Evolutionary conservation across 2,329 filamentous ascomycete species (phyloP), one percentile per base, ranked within the genome.

Genomic region (Cercospora janseana): DNA sequence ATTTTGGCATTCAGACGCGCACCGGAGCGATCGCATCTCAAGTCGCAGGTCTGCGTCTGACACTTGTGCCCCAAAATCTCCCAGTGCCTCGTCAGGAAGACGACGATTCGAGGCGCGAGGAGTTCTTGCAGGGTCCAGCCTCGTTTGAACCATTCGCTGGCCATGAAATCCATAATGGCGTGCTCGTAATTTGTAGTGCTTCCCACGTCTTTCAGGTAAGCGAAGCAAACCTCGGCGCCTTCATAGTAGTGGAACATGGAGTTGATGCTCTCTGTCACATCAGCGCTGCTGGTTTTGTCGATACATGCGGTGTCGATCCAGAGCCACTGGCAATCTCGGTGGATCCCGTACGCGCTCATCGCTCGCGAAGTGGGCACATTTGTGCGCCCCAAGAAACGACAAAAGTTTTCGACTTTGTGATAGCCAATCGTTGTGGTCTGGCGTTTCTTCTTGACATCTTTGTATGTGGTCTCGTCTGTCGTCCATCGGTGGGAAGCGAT

Each of bases 291-390:
- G 10, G 23, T 38, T 20, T 57, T 56, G 24, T 61, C 40, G 18
- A 62, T 61, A 40, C 58, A 58, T 26, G 54, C 57, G 2, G 59
- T 60, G 34, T 62, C 60, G 16, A 62, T 29, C 59, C 60, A 62
- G 16, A 52, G 37, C 37, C 37, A 41, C 7, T 41, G 37, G 37
- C 37, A 41, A 24, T 13, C 13, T 24, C 20, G 20, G 10, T 41
- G 18, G 26, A 41, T 15, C 4, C 37, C 37, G 15, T 23, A 13
- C 3, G 24, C 26, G 7, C 9, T 2, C 20, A 24, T 24, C 18
- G 37, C 37, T 27, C 37, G 18, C 20, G 37, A 12, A 9, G 20
- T 41, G n/a, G 20, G 20, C 6, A 41, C 37, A 26, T 41, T 41
- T 16, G 24, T 41, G 9, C 37, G 37, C 12, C 15, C 13, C 3